phyloP scores from a whole-genome alignment of 2,329 filamentous ascomycete species.

The Fusarium sp. region DNA sequence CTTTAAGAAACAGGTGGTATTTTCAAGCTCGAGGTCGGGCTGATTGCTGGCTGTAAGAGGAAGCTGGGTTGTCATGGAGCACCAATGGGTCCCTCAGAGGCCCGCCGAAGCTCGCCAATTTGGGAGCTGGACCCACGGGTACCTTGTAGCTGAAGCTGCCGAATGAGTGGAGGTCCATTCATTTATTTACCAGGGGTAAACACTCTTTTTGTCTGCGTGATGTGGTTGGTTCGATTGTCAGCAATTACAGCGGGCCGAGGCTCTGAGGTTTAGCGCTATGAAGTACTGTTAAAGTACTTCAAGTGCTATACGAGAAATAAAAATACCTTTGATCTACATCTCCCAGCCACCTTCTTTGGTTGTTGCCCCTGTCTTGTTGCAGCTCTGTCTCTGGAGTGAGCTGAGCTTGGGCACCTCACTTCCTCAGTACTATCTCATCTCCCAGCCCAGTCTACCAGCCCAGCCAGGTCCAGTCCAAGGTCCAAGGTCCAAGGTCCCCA shows the following conservation, averaged over 20 bases:
- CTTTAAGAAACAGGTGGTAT: slow-evolving; percentile 1
- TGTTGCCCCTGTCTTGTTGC: slow-evolving; percentile 31
- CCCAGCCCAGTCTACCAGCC: slow-evolving; percentile 20
- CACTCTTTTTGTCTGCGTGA: slow-evolving; percentile 1
- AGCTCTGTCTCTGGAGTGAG: slow-evolving; percentile 33
- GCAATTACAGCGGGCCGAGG: slow-evolving; percentile 35
- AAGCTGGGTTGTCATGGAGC: slow-evolving; percentile 30
- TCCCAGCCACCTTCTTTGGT: slow-evolving; percentile 36
- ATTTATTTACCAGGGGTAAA: slow-evolving; percentile 37
- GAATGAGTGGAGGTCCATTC: slow-evolving; percentile 16
- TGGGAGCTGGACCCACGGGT: slow-evolving; percentile 29
- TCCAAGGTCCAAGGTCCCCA: not conserved
- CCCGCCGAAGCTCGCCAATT: slow-evolving; percentile 22
- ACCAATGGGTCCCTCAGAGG: slow-evolving; percentile 4
- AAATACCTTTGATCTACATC: slow-evolving; percentile 25
- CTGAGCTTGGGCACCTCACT: slow-evolving; percentile 37
- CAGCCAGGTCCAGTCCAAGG: slow-evolving; percentile 12
- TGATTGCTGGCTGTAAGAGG: slow-evolving; percentile 26
- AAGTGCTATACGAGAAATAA: not conserved
- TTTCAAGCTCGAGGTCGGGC: not conserved
- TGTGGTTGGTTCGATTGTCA: slow-evolving; percentile 31
- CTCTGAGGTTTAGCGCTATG: slow-evolving; percentile 3
- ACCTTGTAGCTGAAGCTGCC: slow-evolving; percentile 29
- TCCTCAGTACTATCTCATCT: slow-evolving; percentile 35
- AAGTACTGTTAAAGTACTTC: slow-evolving; percentile 24